Percentiles rank a stretch among this genome's conserved stretches.
phyloP scores from a whole-genome alignment of 2,329 filamentous ascomycete species.

The Monilinia aucupariae region DNA sequence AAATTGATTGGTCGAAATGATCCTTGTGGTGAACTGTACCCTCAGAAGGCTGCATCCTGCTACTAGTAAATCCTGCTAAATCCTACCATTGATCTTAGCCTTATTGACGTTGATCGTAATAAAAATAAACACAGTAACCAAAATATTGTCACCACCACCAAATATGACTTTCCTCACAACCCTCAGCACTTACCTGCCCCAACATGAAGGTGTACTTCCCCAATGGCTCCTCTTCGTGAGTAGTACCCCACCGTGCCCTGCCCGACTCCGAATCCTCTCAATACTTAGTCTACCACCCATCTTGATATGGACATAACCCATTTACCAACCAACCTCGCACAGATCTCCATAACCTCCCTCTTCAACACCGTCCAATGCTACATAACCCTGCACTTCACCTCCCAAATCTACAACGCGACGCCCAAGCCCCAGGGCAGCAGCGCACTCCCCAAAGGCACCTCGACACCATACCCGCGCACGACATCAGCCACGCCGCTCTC shows the following conservation, averaged over 20 bases:
- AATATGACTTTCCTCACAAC: slow-evolving; percentile 21
- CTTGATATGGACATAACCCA: too few species aligned
- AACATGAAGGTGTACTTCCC: slow-evolving; percentile 47
- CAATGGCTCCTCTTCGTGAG: slow-evolving; percentile 61
- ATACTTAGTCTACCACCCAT: too few species aligned
- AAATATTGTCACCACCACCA: not conserved
- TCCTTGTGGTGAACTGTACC: too few species aligned
- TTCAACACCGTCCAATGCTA: slow-evolving; percentile 85
- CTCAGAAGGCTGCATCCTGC: too few species aligned
- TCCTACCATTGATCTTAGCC: too few species aligned
- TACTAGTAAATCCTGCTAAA: too few species aligned
- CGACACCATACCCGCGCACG: slow-evolving; percentile 57
- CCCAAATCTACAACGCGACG: slow-evolving; percentile 65
- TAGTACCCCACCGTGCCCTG: too few species aligned
- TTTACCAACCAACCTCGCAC: slow-evolving; percentile 1
- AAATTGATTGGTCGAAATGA: not conserved
- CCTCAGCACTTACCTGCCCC: slow-evolving; percentile 30
- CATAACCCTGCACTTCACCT: slow-evolving; percentile 70
- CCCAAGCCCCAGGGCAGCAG: not conserved
- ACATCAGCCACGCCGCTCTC: slow-evolving; percentile 73
- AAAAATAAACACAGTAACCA: too few species aligned
- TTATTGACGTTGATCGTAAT: not conserved
- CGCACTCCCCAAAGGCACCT: slow-evolving; percentile 46
- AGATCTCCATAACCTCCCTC: slow-evolving; percentile 79
- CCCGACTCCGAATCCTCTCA: too few species aligned